phyloP scores from a whole-genome alignment of 768 basidiomycete species.

The Tephrocybe sp. region DNA sequence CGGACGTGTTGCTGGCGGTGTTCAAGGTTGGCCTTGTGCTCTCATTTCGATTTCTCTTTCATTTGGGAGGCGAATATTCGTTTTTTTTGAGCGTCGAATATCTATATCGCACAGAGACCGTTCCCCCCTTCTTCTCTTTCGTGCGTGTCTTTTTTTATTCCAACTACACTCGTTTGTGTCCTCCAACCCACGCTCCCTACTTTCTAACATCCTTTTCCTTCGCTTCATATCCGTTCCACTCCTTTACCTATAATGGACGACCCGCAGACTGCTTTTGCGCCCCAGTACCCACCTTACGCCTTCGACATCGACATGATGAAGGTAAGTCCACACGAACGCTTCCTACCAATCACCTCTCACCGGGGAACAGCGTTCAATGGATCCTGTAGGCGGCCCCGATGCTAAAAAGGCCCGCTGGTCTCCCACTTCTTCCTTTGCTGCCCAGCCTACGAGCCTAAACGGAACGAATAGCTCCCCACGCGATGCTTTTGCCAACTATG shows the following conservation, averaged over 20 bases:
- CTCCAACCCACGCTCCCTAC: conserved; percentile 52
- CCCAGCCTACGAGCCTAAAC: conserved; percentile 34
- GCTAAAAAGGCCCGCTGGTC: conserved; percentile 92
- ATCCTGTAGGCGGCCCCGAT: conserved; percentile 77
- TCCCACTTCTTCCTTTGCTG: conserved; percentile 54
- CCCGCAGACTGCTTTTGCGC: conserved; percentile 66
- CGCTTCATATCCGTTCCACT: conserved; percentile 40
- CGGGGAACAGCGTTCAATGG: conserved; percentile 74
- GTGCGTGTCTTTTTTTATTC: conserved; percentile 33
- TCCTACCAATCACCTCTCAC: not conserved
- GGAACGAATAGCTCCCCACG: conserved; percentile 41
- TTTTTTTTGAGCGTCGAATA: conserved; percentile 21
- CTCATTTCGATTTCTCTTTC: conserved; percentile 17
- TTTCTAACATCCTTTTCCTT: conserved; percentile 47
- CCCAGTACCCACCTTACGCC: conserved; percentile 67
- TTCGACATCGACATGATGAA: conserved; percentile 95
- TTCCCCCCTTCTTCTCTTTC: conserved; percentile 21
- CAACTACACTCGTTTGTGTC: conserved; percentile 30
- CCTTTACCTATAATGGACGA: conserved; percentile 62
- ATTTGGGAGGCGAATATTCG: conserved; percentile 20
- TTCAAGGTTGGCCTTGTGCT: not conserved
- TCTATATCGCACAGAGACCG: conserved; percentile 21
- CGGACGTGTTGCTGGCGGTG: conserved; percentile 1
- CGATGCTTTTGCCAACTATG: conserved; percentile 84
- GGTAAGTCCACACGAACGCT: conserved; percentile 38